Percentiles rank a stretch among this genome's conserved stretches.
Evolutionary conservation across 1,284 basidiomycete species (phyloP).

Genomic region (Ustilago hordei): DNA sequence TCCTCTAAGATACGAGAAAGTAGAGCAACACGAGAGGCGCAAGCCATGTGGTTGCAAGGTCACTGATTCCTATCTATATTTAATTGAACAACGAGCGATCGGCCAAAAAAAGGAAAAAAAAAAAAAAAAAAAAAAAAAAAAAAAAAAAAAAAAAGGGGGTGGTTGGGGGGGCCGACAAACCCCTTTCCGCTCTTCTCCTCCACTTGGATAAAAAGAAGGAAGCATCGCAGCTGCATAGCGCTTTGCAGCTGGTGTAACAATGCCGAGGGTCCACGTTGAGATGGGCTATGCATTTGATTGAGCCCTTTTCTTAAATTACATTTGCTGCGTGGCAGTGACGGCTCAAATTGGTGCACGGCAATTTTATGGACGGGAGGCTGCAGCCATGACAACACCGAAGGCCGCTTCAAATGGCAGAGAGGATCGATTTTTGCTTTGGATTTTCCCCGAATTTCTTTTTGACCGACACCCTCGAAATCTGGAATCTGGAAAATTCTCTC

Average conservation of each 20-base stretch:
- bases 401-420: background rate
- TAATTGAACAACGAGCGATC: background rate
- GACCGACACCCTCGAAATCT: conserved; percentile 2
- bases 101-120: too few species aligned
- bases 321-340: background rate
- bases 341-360: background rate
- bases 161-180: background rate
- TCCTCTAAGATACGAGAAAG: background rate
- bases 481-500: background rate
- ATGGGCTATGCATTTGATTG: background rate
- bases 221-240: background rate
- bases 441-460: background rate
- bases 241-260: background rate
- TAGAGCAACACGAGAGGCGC: background rate
- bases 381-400: background rate
- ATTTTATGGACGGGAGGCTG: background rate
- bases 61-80: background rate
- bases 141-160: conserved; percentile 1
- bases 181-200: conserved; percentile 1
- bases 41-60: conserved; percentile 1
- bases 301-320: background rate
- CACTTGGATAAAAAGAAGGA: background rate
- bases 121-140: too few species aligned
- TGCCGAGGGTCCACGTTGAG: background rate
- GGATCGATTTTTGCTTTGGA: background rate